Percentiles rank a stretch among this genome's conserved stretches.
phyloP scores from a whole-genome alignment of 495 filamentous ascomycete species.

The Thermochaetoides thermophila region DNA sequence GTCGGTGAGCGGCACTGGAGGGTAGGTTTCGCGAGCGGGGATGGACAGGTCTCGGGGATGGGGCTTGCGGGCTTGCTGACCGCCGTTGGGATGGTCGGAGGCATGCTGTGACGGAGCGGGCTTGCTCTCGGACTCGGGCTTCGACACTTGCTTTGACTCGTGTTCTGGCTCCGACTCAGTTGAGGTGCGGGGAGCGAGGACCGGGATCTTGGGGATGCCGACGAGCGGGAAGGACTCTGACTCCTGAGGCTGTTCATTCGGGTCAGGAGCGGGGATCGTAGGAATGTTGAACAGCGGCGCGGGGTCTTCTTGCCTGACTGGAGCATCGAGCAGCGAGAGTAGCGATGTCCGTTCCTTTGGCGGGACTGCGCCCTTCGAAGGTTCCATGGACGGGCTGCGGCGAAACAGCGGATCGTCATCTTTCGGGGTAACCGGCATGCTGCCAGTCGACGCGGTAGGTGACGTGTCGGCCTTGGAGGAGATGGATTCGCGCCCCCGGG shows the following conservation, averaged over 20 bases:
- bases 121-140: no score
- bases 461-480: background rate
- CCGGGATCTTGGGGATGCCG: background rate
- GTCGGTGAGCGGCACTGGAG: no score
- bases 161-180: no score
- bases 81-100: no score
- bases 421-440: constrained; percentile 3
- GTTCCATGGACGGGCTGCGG: constrained; percentile 37
- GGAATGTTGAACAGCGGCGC: constrained; percentile 20
- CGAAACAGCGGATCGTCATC: constrained; percentile 13
- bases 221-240: constrained; percentile 3
- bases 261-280: constrained; percentile 15
- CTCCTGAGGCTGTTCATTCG: constrained; percentile 5
- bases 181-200: no score
- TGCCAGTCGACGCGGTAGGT: constrained; percentile 2
- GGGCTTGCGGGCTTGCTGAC: no score
- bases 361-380: constrained; percentile 31
- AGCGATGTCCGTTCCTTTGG: constrained; percentile 34
- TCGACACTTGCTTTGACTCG: no score
- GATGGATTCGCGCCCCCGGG: no score
- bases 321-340: constrained; percentile 39
- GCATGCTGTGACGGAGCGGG: no score
- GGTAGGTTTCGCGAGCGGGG: no score
- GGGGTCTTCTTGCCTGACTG: constrained; percentile 22
- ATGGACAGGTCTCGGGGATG: no score